Evolutionary conservation across 306 rosid genomes (phyloP).

Genomic region (Fragaria vesca): DNA sequence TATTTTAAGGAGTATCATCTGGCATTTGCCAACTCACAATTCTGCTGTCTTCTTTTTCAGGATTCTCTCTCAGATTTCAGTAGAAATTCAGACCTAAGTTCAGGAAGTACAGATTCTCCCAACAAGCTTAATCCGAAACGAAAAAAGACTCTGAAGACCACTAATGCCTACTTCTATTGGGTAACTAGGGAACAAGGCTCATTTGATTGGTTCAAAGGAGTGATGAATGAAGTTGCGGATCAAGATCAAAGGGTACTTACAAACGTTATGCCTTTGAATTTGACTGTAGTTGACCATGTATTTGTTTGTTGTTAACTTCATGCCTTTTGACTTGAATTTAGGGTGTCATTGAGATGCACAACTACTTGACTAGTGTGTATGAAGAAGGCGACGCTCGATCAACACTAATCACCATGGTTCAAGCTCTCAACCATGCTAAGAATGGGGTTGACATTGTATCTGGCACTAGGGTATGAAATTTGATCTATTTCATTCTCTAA

Average conservation of each 20-base stretch:
- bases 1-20: neutral
- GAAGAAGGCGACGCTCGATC: slow-evolving; percentile 99
- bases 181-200: slow-evolving; percentile 99
- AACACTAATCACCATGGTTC: slow-evolving; percentile 98
- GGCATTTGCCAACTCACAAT: neutral
- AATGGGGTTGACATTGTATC: slow-evolving; percentile 97
- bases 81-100: slow-evolving; percentile 57
- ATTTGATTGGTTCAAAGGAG: slow-evolving; percentile 99
- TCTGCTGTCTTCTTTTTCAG: slow-evolving; percentile 40
- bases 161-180: slow-evolving; percentile 97
- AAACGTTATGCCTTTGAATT: neutral
- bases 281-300: neutral
- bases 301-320: neutral
- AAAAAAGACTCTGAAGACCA: slow-evolving; percentile 75
- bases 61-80: slow-evolving; percentile 62
- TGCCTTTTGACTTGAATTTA: slow-evolving; percentile 27
- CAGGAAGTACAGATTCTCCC: slow-evolving; percentile 52
- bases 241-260: slow-evolving; percentile 84
- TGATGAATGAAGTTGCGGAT: slow-evolving; percentile 97
- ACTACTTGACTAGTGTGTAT: slow-evolving; percentile 96
- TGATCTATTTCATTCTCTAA: slow-evolving; percentile 3
- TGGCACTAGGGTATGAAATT: slow-evolving; percentile 75
- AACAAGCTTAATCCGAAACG: slow-evolving; percentile 58
- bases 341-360: slow-evolving; percentile 99
- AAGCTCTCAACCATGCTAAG: slow-evolving; percentile 99